Base-by-base conservation (phyloP, 176 grass and related monocot species). In the Dactylis glomerata region DNA sequence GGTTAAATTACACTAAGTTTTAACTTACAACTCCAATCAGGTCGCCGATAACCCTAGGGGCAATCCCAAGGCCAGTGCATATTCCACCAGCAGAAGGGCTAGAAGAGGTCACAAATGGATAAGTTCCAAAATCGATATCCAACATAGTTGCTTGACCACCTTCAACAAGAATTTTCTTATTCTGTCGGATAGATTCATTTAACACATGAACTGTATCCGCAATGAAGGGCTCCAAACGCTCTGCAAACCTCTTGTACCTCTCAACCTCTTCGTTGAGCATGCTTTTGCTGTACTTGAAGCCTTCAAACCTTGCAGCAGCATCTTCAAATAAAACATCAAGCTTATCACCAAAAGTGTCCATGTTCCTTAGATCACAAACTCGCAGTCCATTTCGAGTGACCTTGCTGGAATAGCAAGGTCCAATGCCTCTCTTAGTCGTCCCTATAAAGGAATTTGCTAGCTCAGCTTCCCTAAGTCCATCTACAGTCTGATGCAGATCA, bases 141-240 rank as follows among this genome's bases (percentile, higher is more conserved):
- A 96, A 76, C 91, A 96, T 92, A 36, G 94, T 96, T 89, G 94
- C 94, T 83, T 96, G 94, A 85, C 94, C 91, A 23, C 91, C 94
- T 91, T 96, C 94, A 81, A 96, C 91, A 26, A 96, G 78, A 81
- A 96, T 87, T 86, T 93, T 92, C 84, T 91, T 93, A 45, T 89
- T 88, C 56, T 93, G 89, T 45, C 73, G 69, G 58, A 96, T 85
- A 24, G 86, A 87, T 59, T 96, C 84, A 83, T 96, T 91, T 19
- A 93, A 76, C 62, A 93, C 47, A 52, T 93, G 89, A 47, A 92
- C 84, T 1, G 94, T 96, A 87, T 96, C 94, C 73, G 86, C 86
- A 69, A 93, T 91, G 72, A 91, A 91, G 20, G 91, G 88, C 78
- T 91, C 86, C 57, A 96, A 87, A 28, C 89, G 76, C 73, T 93